These are phyloP conservation scores for Auriscalpium microsporum DNA, from an alignment of 768 basidiomycete species.

Conservation along the genomic window DNA sequence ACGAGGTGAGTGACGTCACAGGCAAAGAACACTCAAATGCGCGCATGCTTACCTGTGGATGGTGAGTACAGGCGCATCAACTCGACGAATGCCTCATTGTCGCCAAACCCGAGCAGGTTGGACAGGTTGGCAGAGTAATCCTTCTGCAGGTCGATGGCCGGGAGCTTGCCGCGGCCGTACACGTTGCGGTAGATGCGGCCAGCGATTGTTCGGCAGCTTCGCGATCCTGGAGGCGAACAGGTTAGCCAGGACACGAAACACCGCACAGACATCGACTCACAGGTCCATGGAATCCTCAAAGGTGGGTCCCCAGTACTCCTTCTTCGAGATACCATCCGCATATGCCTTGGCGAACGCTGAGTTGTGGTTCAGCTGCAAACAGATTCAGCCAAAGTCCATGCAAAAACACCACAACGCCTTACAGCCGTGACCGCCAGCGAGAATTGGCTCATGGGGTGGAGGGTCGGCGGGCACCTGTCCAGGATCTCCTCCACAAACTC, in stretches of 20 bases:
- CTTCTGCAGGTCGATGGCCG: conserved; percentile 72
- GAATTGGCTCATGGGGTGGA: conserved; percentile 99
- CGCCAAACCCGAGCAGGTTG: conserved; percentile 85
- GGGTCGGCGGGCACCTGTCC: conserved; percentile 85
- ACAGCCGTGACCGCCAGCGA: conserved; percentile 92
- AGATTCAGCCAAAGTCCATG: neutral
- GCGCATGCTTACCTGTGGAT: conserved; percentile 67
- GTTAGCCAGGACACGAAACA: neutral
- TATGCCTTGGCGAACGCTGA: conserved; percentile 96
- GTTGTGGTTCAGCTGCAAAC: conserved; percentile 74
- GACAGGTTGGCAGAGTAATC: conserved; percentile 89
- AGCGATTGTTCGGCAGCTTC: conserved; percentile 94
- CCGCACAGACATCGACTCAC: conserved; percentile 29
- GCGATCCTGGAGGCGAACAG: conserved; percentile 54
- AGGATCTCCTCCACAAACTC: conserved; percentile 95
- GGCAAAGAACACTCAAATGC: neutral
- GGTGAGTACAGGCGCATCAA: conserved; percentile 92
- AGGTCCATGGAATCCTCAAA: conserved; percentile 89
- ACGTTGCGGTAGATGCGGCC: conserved; percentile 87
- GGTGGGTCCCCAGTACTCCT: conserved; percentile 93
- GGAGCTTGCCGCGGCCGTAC: conserved; percentile 81
- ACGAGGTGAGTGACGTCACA: neutral
- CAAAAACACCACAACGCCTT: conserved; percentile 17
- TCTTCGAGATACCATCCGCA: conserved; percentile 84
- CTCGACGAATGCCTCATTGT: conserved; percentile 84